Base-by-base conservation (phyloP, 2,329 filamentous ascomycete genomes). In the Endothia cerciana region DNA sequence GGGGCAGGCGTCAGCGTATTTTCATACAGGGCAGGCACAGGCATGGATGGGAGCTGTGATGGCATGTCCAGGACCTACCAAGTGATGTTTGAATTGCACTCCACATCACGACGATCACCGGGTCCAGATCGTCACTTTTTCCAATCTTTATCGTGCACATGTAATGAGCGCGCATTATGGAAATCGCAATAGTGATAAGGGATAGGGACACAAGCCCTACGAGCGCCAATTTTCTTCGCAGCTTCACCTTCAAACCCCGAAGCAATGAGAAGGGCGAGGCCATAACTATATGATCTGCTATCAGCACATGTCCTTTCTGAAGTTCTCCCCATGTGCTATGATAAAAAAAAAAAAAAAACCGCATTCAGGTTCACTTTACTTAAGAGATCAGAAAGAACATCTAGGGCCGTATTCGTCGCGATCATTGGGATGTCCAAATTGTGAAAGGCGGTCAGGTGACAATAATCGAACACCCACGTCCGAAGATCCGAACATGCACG, bases 241-340 rank as follows among this genome's bases (percentile, higher is more conserved):
- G 38, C 0, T 74, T 74, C 15, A 78, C 72, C 5, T 71, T 71
- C 1, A 77, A 70, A 5, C 73, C 75, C 76, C 76, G 77, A 10
- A 78, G 40, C 3, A 63, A 25, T 10, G 30, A 17, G 41, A 63
- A 22, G 3, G 62, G 51, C 6, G 58, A 25, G 2, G 43, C 6
- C 6, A 55, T 58, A 19, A 63, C 62, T 63, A 2, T 13, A n/a
- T 4, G 6, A 40, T 51, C 43, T 10, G n/a, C 8, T 4, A 19
- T 40, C 6, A 51, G 30, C 10, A 7, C n/a, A 36, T 13, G 30
- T 2, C n/a, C 2, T 28, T 22, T 17, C 47, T 7, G 4, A 30
- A 17, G 2, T 3, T 33, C 3, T 4, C 15, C 19, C 7, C 28
- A 36, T 17, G n/a, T 5, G 15, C 45, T 3, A 13, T 49, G n/a